Evolutionary conservation across 495 filamentous ascomycete genomes (phyloP).

Genomic region (Penicillium pancosmium): DNA sequence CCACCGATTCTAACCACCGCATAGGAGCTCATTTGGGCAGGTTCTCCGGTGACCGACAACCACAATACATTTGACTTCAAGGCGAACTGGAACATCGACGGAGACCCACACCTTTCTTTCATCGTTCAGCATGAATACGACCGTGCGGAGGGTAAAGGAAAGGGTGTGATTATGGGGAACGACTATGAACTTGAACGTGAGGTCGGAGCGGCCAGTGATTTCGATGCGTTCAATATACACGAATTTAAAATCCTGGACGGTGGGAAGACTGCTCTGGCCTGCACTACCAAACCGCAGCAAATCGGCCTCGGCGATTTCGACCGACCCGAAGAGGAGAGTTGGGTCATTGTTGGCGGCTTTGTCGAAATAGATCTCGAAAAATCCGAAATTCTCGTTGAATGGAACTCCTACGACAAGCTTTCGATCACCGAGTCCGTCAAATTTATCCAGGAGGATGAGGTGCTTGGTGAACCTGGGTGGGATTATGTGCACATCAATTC

Average conservation of each 20-base stretch:
- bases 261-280: constrained; percentile 40
- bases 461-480: constrained; percentile 30
- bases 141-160: constrained; percentile 22
- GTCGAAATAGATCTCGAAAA: constrained; percentile 45
- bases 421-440: constrained; percentile 27
- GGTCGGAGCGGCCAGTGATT: constrained; percentile 32
- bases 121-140: constrained; percentile 37
- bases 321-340: constrained; percentile 29
- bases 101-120: constrained; percentile 41
- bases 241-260: constrained; percentile 45
- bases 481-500: constrained; percentile 65
- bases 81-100: constrained; percentile 31
- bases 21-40: constrained; percentile 39
- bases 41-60: constrained; percentile 29
- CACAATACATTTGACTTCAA: constrained; percentile 40
- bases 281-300: constrained; percentile 42
- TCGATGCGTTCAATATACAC: constrained; percentile 43
- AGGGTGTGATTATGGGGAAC: constrained; percentile 30
- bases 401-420: constrained; percentile 45
- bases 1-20: background rate
- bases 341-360: constrained; percentile 37
- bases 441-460: background rate
- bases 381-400: constrained; percentile 42
- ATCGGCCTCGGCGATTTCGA: constrained; percentile 40
- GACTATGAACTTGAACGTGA: constrained; percentile 36